Base-by-base conservation (phyloP, 495 filamentous ascomycete genomes). In the Penicillium ochrochloron region DNA sequence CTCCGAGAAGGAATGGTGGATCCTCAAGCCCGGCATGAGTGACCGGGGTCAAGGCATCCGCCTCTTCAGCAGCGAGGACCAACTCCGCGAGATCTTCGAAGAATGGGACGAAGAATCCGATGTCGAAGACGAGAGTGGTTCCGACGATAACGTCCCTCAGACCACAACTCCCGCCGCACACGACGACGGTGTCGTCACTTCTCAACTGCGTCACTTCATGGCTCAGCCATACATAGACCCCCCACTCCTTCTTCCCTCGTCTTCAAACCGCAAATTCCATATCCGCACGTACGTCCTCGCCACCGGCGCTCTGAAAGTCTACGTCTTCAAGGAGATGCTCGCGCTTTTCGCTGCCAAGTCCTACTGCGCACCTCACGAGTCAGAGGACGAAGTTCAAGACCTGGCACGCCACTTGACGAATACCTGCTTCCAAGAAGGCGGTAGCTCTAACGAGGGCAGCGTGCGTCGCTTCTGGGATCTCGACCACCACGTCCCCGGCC, bases 1-100 rank as follows among this genome's bases (percentile, higher is more conserved):
- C 2, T 69, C 77, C 0, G 84, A 91, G 68, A 83, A 82, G 55
- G 91, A 96, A 76, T 99, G 94, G 94, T 99, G 95, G 95, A 97
- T 98, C 64, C 76, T 98, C 44, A 99, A 99, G 73, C 95, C 95
- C 0, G 87, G 94, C 2, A 98, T 99, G 95, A 96, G 92, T 76
- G 95, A 98, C 71, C 86, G 94, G 5, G 95, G 94, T 3, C 92
- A 97, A 71, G 95, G 95, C 3, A 95, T 99, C 46, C 78, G 92
- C 41, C 80, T 99, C 3, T 99, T 99, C 75, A 89, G 85, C 70
- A 90, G 86, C 42, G 89, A 93, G 76, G 87, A 87, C 55, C 88
- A 96, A 70, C 77, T 99, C 17, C 87, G 87, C 48, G 83, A 77
- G 21, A 93, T 99, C 31, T 99, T 98, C 69, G 91, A 96, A 61